Base-by-base conservation (phyloP, 176 grass and related monocot species). In the Saccharum spontaneum region DNA sequence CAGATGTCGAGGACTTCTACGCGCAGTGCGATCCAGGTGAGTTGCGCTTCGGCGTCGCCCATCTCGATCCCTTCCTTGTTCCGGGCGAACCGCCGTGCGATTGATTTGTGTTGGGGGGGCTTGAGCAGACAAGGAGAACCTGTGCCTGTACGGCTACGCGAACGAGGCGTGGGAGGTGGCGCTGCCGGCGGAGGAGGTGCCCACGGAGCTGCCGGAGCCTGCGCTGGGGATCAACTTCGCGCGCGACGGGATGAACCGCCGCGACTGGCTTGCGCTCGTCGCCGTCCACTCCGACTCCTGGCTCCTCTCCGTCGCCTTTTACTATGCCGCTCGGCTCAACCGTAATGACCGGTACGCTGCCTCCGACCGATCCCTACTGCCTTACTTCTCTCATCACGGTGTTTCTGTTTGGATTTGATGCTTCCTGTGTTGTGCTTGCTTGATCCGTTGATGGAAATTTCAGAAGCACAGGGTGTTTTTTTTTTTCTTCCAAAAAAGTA, bases 231-330 rank as follows among this genome's bases (percentile, higher is more conserved):
- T 90, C 57, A 90, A 90, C 61, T 80, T 87, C 60, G 75, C 84
- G n/a, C 85, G 89, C 68, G 83, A 90, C 40, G 89, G 84, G 45
- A 87, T 83, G 89, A 80, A 86, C 63, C 88, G 88, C 18, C 72
- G 78, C 10, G 88, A 90, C 28, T 90, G 89, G 89, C 74, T 90
- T 4, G 76, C 84, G 24, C 84, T 90, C 62, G 75, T 90, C 57
- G 80, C 89, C 20, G 84, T 83, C 66, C 83, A 86, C 67, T 79
- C 74, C 37, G 84, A 87, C 75, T 87, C 89, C 5, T 90, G 89
- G 89, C 89, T 90, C 60, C 46, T 90, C 37, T 79, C 89, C 38
- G 85, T 91, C 68, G 89, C 89, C 17, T 91, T 91, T 52, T 91
- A 75, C 75, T 78, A 87, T 9, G 89, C 74, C 10, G 80, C 80